Evolutionary conservation across 441 rosid genomes (phyloP).

Genomic region (Populus trichocarpa): DNA sequence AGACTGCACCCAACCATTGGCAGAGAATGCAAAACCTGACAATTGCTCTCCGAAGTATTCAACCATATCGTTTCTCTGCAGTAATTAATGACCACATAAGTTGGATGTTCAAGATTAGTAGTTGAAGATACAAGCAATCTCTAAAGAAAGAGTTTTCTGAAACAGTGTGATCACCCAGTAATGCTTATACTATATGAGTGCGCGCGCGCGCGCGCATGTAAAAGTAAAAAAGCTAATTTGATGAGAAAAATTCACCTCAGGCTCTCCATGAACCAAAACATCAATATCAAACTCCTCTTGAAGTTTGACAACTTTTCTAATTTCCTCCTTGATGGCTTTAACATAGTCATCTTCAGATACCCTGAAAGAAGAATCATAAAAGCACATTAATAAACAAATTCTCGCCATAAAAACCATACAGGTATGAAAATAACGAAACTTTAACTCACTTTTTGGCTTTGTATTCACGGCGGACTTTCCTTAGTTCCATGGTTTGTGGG

Average conservation of each 20-base stretch:
- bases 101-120: neutral
- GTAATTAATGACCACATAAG: constrained; percentile 17
- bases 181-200: no score
- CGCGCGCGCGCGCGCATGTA: no score
- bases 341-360: constrained; percentile 83
- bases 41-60: constrained; percentile 98
- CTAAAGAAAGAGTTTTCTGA: neutral
- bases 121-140: neutral
- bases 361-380: constrained; percentile 29
- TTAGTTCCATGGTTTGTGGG: no score
- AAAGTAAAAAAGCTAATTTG: neutral
- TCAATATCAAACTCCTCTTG: constrained; percentile 95
- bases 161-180: no score
- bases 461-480: no score
- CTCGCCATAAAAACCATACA: neutral
- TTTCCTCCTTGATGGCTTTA: constrained; percentile 84
- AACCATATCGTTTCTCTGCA: constrained; percentile 97
- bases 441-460: constrained; percentile 6
- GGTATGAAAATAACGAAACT: neutral
- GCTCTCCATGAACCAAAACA: constrained; percentile 97
- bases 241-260: constrained; percentile 53
- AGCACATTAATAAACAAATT: constrained; percentile 4
- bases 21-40: constrained; percentile 92
- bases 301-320: constrained; percentile 77
- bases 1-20: constrained; percentile 97